phyloP scores from a whole-genome alignment of 2,329 filamentous ascomycete species.

The Epichloe coenophiala region DNA sequence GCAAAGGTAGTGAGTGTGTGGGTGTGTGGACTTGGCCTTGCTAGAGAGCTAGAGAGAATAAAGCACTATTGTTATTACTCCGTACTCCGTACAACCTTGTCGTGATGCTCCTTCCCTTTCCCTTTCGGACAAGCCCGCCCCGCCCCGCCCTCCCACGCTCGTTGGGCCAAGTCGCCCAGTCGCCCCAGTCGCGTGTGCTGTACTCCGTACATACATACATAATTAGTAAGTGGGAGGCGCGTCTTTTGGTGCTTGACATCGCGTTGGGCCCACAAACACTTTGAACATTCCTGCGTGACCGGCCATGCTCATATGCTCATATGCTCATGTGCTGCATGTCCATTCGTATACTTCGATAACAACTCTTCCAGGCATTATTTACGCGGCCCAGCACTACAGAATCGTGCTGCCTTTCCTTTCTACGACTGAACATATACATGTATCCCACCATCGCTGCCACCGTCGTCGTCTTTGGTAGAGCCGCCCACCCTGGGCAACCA shows the following conservation, averaged over 20 bases:
- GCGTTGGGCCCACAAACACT: conserved; percentile 14
- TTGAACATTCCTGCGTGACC: not conserved
- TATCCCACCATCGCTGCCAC: not conserved
- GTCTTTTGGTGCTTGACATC: conserved; percentile 11
- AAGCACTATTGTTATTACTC: too few species aligned
- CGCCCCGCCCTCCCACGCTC: too few species aligned
- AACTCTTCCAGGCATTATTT: not conserved
- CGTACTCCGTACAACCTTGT: too few species aligned
- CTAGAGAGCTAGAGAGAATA: too few species aligned
- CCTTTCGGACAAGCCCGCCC: too few species aligned
- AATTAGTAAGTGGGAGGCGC: conserved; percentile 7
- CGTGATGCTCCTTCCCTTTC: too few species aligned
- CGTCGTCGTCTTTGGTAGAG: not conserved
- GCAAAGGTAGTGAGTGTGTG: too few species aligned
- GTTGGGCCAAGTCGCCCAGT: not conserved
- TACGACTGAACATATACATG: not conserved
- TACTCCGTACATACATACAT: not conserved
- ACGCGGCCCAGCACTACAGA: not conserved
- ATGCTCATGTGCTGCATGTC: not conserved
- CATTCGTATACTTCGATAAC: not conserved
- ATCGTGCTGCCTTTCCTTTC: not conserved
- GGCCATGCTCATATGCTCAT: too few species aligned
- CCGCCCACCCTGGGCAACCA: not conserved
- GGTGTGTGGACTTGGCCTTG: too few species aligned
- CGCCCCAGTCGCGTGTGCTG: conserved; percentile 1